These are phyloP conservation scores for Nakazawaea ambrosiae DNA, from an alignment of 805 yeast genomes.

Conservation along the genomic window DNA sequence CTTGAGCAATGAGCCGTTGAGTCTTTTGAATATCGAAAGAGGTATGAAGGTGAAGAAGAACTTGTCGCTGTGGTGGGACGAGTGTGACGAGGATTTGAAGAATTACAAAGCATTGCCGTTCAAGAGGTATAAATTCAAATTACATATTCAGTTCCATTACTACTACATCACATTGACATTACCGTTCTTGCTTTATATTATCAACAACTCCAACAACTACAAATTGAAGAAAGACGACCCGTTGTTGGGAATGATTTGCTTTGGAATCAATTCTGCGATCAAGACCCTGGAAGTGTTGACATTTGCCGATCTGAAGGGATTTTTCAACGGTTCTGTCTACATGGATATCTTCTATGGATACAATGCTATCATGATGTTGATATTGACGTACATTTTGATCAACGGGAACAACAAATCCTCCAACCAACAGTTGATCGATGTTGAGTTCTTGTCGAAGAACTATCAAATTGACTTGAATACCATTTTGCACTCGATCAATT, in stretches of 20 bases:
- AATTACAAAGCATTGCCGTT: conserved; percentile 24
- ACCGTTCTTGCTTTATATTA: conserved; percentile 35
- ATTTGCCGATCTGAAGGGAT: conserved; percentile 27
- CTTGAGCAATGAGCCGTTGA: conserved; percentile 30
- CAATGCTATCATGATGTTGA: conserved; percentile 33
- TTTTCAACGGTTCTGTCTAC: conserved; percentile 37
- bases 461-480: conserved; percentile 21
- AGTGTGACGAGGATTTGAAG: conserved; percentile 25
- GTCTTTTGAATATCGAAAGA: conserved; percentile 31
- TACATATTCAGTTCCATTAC: conserved; percentile 34
- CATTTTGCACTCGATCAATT: conserved; percentile 25
- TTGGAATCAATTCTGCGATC: conserved; percentile 34
- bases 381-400: conserved; percentile 32
- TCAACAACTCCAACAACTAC: conserved; percentile 25
- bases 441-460: conserved; percentile 19
- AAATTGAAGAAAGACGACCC: conserved; percentile 33
- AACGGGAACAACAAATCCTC: conserved; percentile 14
- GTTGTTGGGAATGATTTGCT: conserved; percentile 28
- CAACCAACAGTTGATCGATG: conserved; percentile 19
- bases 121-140: conserved; percentile 32
- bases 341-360: conserved; percentile 38
- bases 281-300: conserved; percentile 31
- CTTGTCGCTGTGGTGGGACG: conserved; percentile 27
- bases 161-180: conserved; percentile 33
- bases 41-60: conserved; percentile 29